Base-by-base conservation (phyloP, 2,329 filamentous ascomycete genomes). In the Pseudogymnoascus sp. region DNA sequence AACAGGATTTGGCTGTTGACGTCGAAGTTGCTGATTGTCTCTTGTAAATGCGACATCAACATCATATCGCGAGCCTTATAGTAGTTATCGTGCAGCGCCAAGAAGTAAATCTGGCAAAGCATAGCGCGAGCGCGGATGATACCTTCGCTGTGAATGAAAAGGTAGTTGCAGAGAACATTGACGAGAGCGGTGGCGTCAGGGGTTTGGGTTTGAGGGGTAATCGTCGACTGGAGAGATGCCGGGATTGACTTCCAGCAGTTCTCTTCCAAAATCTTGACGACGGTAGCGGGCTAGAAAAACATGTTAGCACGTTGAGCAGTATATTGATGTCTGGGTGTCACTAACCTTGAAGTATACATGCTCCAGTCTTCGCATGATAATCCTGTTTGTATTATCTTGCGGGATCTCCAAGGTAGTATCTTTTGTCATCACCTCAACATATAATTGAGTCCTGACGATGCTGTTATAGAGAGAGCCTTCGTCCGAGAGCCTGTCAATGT, bases 41-140 rank as follows among this genome's bases (percentile, higher is more conserved):
- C 95, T 75, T 97, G 93, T 74, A 99, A 82, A 81, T 99, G 95
- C 16, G 95, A 99, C 92, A 99, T 99, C 77, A 99, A 86, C 89
- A 97, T 96, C 89, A 99, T 93, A 77, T 99, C 96, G 69, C 95
- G 90, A 72, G 95, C 90, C 78, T 90, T 91, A 84, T 96, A 97
- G 84, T 97, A 99, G 72, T 96, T 89, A 78, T 97, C 93, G 78
- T 99, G 95, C 62, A 99, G 85, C 60, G 95, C 95, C 70, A 97
- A 84, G 87, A 96, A 96, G 82, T 99, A 99, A 67, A 99, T 95
- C 79, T 97, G 92, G 82, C 91, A 97, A 66, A 99, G 84, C 93
- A 99, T 97, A 53, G 95, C 93, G 65, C 95, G 89, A 65, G 93
- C 96, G 68, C 93, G 89, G 73, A 97, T 93, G 72, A 99, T 97